Conservation (phyloP, 2,329 filamentous ascomycete genomes). For the Fusarium proliferatum region DNA sequence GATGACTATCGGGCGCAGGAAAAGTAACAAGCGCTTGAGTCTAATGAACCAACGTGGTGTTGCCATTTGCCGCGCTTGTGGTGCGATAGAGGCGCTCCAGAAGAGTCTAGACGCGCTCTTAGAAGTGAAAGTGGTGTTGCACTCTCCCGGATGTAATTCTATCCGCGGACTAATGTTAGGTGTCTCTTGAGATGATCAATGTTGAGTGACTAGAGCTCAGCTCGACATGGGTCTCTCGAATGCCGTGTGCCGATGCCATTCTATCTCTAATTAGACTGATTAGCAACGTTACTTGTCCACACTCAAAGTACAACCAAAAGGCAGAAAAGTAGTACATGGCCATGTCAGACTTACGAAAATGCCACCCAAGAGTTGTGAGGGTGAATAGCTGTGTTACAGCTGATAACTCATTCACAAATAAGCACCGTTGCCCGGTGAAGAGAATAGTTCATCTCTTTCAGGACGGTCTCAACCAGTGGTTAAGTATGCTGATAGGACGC, state of each 20-base stretch:
- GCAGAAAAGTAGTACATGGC: not conserved
- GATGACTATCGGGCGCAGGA: not conserved
- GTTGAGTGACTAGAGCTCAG: conserved; percentile 9
- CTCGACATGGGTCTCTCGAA: conserved; percentile 12
- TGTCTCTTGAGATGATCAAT: not conserved
- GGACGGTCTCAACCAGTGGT: not conserved
- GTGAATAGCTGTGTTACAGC: not conserved
- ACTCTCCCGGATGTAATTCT: conserved; percentile 12
- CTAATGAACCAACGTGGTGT: conserved; percentile 25
- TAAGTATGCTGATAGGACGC: not conserved
- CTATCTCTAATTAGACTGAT: not conserved
- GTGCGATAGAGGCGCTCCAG: conserved; percentile 34
- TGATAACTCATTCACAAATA: not conserved
- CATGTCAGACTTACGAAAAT: not conserved
- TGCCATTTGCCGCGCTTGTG: conserved; percentile 33
- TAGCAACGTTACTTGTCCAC: not conserved
- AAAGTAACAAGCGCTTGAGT: conserved; percentile 4
- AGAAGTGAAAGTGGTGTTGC: conserved; percentile 6
- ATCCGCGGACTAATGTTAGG: conserved; percentile 8
- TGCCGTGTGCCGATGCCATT: not conserved
- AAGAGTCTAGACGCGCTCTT: conserved; percentile 34
- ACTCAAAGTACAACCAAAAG: not conserved
- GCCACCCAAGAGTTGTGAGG: not conserved
- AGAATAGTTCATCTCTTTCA: not conserved
- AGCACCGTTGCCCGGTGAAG: not conserved